Evolutionary conservation across 306 rosid genomes (phyloP), one percentile per base, ranked within the genome.

Genomic region (Arachis stenosperma): DNA sequence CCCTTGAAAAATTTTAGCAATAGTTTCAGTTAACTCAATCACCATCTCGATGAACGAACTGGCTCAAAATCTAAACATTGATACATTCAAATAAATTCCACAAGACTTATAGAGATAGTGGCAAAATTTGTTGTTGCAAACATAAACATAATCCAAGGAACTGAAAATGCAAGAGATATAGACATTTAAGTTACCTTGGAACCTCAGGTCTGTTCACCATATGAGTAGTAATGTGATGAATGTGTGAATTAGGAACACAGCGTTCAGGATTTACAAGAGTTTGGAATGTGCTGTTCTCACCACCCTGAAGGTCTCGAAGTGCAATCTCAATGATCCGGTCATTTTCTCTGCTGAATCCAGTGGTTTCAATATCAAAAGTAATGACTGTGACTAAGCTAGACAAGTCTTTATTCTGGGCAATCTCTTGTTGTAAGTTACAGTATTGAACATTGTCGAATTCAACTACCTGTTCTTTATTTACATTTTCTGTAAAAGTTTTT

Each of bases 201-300:
- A 91, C 88, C 8, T 68, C 86, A 17, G 91, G 87, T 36, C 55
- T 78, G 65, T 57, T 77, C 72, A 94, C 96, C 99, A 84, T 89
- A 50, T 54, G 56, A 47, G 71, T 78, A 48, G 88, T 81, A 71
- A 94, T 94, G 69, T 85, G 85, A 67, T 94, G 96, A 56, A 91
- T 42, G 17, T 12, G 6, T 71, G 92, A 65, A 84, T 91, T 89
- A 54, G 74, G 43, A 70, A 94, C 57, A 59, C 6, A 0, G 65
- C 91, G 71, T 61, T 81, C 89, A 29, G 99, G 99, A 76, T 94
- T 91, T 73, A 94, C 89, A 36, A 94, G 83, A 55, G 99, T 88
- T 80, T 91, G 89, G 79, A 94, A 91, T 63, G 96, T 88, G 85
- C 99, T 94, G 53, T 89, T 84, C 44, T 82, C 81, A 75, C 99